Percentiles rank a stretch among this genome's conserved stretches.
Conservation (phyloP, 164 flowering plant species). For the Macadamia integrifolia region DNA sequence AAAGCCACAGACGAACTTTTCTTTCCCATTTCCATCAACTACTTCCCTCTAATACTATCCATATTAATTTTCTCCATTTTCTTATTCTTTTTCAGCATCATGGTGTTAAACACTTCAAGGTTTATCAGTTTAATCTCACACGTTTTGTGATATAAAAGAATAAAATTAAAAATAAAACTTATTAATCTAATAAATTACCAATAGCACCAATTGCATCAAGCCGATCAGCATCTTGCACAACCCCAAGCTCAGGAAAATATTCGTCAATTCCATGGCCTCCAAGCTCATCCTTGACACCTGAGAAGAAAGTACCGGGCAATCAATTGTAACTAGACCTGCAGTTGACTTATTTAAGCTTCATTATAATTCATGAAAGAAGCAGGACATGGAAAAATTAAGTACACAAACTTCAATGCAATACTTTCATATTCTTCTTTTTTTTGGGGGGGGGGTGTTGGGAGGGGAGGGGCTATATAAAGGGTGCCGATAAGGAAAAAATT, state of each 20-base stretch:
- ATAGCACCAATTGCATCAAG: slow-evolving; percentile 96
- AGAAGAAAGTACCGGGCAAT: slow-evolving; percentile 1
- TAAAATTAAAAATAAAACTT: neutral
- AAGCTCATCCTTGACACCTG: slow-evolving; percentile 80
- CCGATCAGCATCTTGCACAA: slow-evolving; percentile 96
- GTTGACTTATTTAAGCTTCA: no score
- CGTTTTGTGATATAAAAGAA: neutral
- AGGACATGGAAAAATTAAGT: no score
- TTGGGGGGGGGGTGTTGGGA: no score
- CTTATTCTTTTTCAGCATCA: no score
- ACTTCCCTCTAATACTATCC: neutral
- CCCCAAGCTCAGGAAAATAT: slow-evolving; percentile 53
- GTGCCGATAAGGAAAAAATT: no score
- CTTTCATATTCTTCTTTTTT: neutral
- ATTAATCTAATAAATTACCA: slow-evolving; percentile 33
- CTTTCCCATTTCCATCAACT: neutral
- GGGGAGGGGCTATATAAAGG: no score
- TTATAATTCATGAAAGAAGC: no score
- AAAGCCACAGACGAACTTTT: neutral
- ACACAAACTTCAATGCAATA: slow-evolving; percentile 1
- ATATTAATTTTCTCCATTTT: neutral
- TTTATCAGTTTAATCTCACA: neutral
- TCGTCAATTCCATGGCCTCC: slow-evolving; percentile 20
- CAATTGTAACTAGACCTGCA: no score
- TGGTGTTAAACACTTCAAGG: neutral